Conservation (phyloP, 2,329 filamentous ascomycete genomes). For the Ophiostoma himal-ulmi region DNA sequence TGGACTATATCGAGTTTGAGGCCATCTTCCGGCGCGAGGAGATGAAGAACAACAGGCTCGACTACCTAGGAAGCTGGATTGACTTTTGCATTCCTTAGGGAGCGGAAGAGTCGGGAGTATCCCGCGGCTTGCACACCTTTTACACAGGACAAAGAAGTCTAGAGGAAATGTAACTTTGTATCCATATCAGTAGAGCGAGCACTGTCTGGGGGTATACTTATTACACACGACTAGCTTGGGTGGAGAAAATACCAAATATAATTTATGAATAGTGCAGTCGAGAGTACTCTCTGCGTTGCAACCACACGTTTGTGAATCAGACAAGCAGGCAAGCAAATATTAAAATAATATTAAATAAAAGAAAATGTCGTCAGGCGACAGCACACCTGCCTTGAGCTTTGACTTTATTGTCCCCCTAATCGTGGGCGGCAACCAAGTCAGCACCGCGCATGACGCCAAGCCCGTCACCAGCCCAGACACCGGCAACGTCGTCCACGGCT, state of each 20-base stretch:
- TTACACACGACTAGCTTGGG: not conserved
- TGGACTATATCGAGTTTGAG: slow-evolving; percentile 77
- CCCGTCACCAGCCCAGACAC: slow-evolving; percentile 31
- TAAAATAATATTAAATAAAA: not conserved
- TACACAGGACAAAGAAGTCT: not conserved
- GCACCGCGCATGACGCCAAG: not conserved
- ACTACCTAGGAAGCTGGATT: slow-evolving; percentile 86
- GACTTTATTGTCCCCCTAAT: slow-evolving; percentile 5
- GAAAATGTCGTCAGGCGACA: not conserved
- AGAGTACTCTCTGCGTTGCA: no score
- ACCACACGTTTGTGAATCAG: not conserved
- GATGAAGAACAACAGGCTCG: slow-evolving; percentile 57
- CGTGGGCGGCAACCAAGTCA: slow-evolving; percentile 11
- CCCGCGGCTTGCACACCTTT: no score
- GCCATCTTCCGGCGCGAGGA: slow-evolving; percentile 63
- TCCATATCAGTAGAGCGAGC: not conserved
- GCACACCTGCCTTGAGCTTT: not conserved
- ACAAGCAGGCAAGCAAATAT: not conserved
- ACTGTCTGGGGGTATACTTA: no score
- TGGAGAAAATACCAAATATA: not conserved
- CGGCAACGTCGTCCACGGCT: slow-evolving; percentile 31
- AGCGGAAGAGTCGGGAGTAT: no score
- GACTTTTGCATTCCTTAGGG: slow-evolving; percentile 63
- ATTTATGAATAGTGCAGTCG: not conserved
- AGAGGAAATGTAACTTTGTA: not conserved